Base-by-base conservation (phyloP, 2,329 filamentous ascomycete species). In the Phyllosticta capitalensis region DNA sequence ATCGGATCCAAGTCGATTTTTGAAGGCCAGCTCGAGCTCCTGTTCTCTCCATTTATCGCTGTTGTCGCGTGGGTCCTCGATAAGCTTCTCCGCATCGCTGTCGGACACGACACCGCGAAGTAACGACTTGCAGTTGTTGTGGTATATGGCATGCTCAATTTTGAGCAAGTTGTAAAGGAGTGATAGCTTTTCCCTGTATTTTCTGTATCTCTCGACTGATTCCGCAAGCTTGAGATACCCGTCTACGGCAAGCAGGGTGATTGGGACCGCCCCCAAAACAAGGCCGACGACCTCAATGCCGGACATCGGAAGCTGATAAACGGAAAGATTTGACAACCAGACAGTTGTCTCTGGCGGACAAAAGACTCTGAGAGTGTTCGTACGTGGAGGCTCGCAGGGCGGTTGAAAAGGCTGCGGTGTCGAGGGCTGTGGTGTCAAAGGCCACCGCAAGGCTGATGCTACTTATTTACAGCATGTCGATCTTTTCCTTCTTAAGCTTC, bases 181-280 rank as follows among this genome's bases (percentile, higher is more conserved):
- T 20, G 72, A 63, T 9, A 67, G 64, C 48, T 63, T 59, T 26
- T 62, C 54, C n/a, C n/a, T n/a, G 30, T 68, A 67, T 51, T 63
- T 64, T 53, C 63, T 61, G 20, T 65, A 70, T 1, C 65, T 64
- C 28, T 65, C 68, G 21, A 71, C 68, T 1, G 66, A 67, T 6
- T 62, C 63, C 24, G 68, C 67, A 14, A 71, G 50, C 2, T n/a
- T n/a, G n/a, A n/a, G n/a, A n/a, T n/a, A n/a, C n/a, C n/a, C n/a
- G n/a, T n/a, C n/a, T n/a, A n/a, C n/a, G n/a, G n/a, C n/a, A n/a
- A n/a, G n/a, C n/a, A n/a, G n/a, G n/a, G n/a, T n/a, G n/a, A n/a
- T n/a, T n/a, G 69, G 69, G 38, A 71, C 64, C n/a, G 64, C 58
- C 4, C 65, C 69, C 0, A 71, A 63, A 9, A 69, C 63, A 14